Evolutionary conservation across 1,284 basidiomycete species (phyloP).

Genomic region (Fomes fomentarius): DNA sequence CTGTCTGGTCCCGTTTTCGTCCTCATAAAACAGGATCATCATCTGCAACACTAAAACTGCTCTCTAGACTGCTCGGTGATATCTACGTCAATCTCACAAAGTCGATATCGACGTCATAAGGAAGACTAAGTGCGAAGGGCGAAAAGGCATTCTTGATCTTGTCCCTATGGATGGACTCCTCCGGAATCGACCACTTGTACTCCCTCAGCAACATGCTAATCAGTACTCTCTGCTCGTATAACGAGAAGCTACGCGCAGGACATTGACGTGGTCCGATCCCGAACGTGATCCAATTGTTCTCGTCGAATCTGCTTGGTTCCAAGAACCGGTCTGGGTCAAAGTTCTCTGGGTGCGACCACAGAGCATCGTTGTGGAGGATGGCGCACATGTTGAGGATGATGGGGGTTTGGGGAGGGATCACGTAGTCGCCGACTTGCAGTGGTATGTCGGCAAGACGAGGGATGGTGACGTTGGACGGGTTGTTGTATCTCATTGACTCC

Average conservation of each 20-base stretch:
- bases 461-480: slow-evolving; percentile 32
- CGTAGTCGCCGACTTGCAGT: slow-evolving; percentile 16
- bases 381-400: slow-evolving; percentile 35
- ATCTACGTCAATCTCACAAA: too few relatives aligned
- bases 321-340: slow-evolving; percentile 31
- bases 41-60: too few relatives aligned
- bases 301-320: not conserved
- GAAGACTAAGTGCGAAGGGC: slow-evolving; percentile 34
- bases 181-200: slow-evolving; percentile 34
- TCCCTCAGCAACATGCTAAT: slow-evolving; percentile 33
- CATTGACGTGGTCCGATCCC: slow-evolving; percentile 31
- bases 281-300: slow-evolving; percentile 20
- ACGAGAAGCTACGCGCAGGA: slow-evolving; percentile 36
- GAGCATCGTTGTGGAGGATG: slow-evolving; percentile 31
- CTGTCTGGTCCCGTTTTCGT: too few relatives aligned
- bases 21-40: too few relatives aligned
- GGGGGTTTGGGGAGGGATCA: slow-evolving; percentile 28
- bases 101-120: slow-evolving; percentile 27
- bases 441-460: slow-evolving; percentile 29
- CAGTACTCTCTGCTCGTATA: slow-evolving; percentile 36
- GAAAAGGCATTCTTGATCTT: slow-evolving; percentile 35
- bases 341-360: slow-evolving; percentile 22
- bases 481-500: slow-evolving; percentile 38
- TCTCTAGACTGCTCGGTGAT: too few relatives aligned
- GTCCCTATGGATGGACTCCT: slow-evolving; percentile 28